Conservation (phyloP, 2,329 filamentous ascomycete species). For the Exutisphaerella laricina region DNA sequence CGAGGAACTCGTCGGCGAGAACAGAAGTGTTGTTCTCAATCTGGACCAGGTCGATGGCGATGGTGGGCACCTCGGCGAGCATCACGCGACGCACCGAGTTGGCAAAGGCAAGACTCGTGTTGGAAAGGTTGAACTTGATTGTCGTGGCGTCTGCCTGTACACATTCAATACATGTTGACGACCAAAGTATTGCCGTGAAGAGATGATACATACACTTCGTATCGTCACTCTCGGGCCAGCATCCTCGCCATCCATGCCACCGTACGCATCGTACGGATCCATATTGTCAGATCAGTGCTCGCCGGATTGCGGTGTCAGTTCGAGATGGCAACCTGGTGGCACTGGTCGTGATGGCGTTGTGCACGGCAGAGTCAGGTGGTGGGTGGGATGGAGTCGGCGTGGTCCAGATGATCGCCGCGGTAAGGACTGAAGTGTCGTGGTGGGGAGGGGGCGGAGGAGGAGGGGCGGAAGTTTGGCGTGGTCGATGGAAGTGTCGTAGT, state of each 20-base stretch:
- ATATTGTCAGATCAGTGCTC: conserved; percentile 10
- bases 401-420: no score
- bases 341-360: no score
- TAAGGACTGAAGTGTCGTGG: no score
- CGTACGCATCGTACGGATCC: conserved; percentile 19
- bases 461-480: no score
- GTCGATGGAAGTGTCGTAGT: no score
- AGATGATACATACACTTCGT: conserved; percentile 36
- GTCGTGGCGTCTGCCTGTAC: conserved; percentile 62
- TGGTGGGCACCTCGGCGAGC: conserved; percentile 87
- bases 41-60: conserved; percentile 92
- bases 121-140: conserved; percentile 86
- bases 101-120: conserved; percentile 84
- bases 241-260: conserved; percentile 20
- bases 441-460: no score
- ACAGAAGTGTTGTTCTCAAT: conserved; percentile 93
- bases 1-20: conserved; percentile 90
- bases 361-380: no score
- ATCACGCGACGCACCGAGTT: conserved; percentile 89
- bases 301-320: neutral
- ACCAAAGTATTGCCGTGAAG: neutral
- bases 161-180: conserved; percentile 1
- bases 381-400: no score
- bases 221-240: conserved; percentile 38
- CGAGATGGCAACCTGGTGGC: neutral